Base-by-base conservation (phyloP, 306 rosid species). In the Fagus crenata region DNA sequence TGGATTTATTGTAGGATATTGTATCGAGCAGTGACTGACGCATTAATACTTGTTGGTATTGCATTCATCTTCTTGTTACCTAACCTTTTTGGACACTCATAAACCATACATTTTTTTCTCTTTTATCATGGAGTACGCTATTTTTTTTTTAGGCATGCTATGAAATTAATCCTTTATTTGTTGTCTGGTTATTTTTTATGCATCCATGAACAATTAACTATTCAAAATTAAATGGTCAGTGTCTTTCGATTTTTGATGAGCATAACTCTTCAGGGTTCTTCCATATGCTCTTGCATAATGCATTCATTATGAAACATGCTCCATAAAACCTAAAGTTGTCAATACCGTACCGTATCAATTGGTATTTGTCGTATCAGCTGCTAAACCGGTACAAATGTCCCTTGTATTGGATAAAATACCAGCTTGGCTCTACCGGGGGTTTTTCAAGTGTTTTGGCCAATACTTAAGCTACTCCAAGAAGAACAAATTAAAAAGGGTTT, bases 1-100 rank as follows among this genome's bases (percentile, higher is more conserved):
- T 86, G 84, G 78, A 80, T 83, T 54, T 69, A 73, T 54, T 77
- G 63, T 36, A 41, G 53, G 54, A 61, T 22, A 70, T 37, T 70
- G 39, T 67, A 17, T 17, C 1, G 6, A 67, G 74, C 65, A 53
- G 31, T 35, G 77, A 54, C 68, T 64, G 43, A 67, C 41, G 67
- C 73, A 49, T 75, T 35, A 65, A 79, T 36, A 28, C 68, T 22
- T 32, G 9, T 82, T 72, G 76, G 67, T 75, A 36, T 61, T 67
- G 17, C 56, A 70, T 70, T 17, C 61, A 22, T 65, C 56, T 76
- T 7, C 67, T 46, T 65, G 70, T 67, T 37, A 58, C 77, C 43
- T 28, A 39, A 65, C 71, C 32, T 7, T 22, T 60, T 65, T 65
- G 46, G 71, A 40, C 49, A 37, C 71, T 17, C 32, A 4, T 67